Conservation (phyloP, 306 rosid species). For the Sesbania bispinosa region DNA sequence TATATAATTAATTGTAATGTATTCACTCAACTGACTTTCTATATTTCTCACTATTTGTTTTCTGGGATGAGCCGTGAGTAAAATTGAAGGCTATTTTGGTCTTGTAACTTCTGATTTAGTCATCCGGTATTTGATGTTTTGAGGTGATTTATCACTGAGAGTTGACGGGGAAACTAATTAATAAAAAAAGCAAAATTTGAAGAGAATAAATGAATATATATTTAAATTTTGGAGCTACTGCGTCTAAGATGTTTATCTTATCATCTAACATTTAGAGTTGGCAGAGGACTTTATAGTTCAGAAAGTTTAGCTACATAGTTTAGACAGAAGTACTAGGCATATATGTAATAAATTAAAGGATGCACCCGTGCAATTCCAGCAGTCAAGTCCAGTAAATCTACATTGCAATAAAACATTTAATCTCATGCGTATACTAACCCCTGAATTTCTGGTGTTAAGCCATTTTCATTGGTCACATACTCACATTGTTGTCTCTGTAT, state of each 20-base stretch:
- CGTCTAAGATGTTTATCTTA: conserved; percentile 5
- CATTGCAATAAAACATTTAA: neutral
- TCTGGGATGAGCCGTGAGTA: conserved; percentile 39
- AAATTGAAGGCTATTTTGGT: conserved; percentile 4
- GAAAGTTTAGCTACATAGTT: neutral
- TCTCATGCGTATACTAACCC: neutral
- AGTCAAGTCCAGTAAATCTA: neutral
- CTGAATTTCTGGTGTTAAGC: conserved; percentile 3
- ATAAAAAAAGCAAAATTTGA: conserved; percentile 21
- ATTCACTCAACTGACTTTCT: conserved; percentile 7
- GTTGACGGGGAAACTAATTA: conserved; percentile 5
- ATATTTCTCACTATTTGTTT: neutral
- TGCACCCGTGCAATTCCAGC: conserved; percentile 9
- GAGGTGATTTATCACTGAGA: neutral
- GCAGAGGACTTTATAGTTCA: conserved; percentile 48
- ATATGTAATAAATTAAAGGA: neutral
- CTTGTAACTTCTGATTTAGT: conserved; percentile 1
- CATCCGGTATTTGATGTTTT: neutral
- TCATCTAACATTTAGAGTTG: neutral
- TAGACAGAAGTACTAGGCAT: neutral
- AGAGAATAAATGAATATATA: neutral
- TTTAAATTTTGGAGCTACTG: conserved; percentile 27
- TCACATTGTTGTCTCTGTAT: neutral
- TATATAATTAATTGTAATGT: neutral
- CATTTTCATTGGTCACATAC: conserved; percentile 42